Conservation (phyloP, 495 filamentous ascomycete genomes). For the Penicillium canariense region DNA sequence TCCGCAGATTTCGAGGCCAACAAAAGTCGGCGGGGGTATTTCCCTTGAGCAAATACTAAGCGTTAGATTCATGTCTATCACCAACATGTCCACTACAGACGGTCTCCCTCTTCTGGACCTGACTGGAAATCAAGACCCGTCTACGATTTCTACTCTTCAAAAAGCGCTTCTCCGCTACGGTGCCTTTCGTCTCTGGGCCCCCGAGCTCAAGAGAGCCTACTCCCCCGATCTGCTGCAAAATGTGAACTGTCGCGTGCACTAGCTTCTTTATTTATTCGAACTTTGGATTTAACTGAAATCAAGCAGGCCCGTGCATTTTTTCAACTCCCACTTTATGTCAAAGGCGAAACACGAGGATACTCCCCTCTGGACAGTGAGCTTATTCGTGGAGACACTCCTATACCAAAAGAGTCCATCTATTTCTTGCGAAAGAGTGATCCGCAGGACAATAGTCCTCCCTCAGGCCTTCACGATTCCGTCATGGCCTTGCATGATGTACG, state of each 20-base stretch:
- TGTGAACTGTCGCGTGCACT: conserved; percentile 2
- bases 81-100: not conserved
- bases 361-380: conserved; percentile 8
- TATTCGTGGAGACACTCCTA: conserved; percentile 9
- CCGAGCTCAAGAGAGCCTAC: conserved; percentile 2
- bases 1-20: no score
- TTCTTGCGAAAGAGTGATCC: conserved; percentile 1
- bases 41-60: not conserved
- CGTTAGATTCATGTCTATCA: not conserved
- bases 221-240: not conserved
- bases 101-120: conserved; percentile 12
- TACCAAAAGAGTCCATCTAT: conserved; percentile 12
- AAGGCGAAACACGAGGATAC: conserved; percentile 7
- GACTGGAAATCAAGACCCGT: not conserved
- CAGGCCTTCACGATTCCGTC: not conserved
- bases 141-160: conserved; percentile 5
- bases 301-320: conserved; percentile 11
- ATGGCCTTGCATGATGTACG: conserved; percentile 7
- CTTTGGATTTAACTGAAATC: not conserved
- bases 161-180: conserved; percentile 6
- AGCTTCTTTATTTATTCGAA: not conserved
- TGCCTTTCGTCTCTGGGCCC: conserved; percentile 13
- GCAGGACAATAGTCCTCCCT: not conserved
- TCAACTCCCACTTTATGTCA: conserved; percentile 1
- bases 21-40: not conserved